Evolutionary conservation across 768 basidiomycete genomes (phyloP), one percentile per base, ranked within the genome.

Genomic region (Candolleomyces eurysporus): DNA sequence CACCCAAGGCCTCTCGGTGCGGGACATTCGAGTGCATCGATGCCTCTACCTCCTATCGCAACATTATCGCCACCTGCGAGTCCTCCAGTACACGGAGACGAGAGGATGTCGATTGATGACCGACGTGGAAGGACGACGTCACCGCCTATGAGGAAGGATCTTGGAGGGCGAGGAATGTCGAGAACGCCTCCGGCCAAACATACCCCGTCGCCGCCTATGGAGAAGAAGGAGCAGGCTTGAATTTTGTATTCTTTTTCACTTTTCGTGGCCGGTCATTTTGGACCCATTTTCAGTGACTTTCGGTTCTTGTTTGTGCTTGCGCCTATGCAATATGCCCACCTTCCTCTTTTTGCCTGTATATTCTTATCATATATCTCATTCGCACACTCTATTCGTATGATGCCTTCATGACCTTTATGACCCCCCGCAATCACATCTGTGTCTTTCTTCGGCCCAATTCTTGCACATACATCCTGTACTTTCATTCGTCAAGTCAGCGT

Each of bases 1-100:
- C 90, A 90, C 68, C 90, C 90, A 49, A 82, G 87, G 26, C 90
- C 90, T 11, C 80, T 90, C 54, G 90, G 89, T 16, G 74, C 76
- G 13, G 82, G 84, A 0, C 74, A 83, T 55, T 76, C 78, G 6
- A 69, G 66, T 19, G 64, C 5, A 16, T 1, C 42, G 19, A 83
- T 89, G 48, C 79, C 86, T 1, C 78, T 91, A 1, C 90, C 90
- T 52, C 88, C 88, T 0, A 90, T 91, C 63, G 81, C 86, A 22
- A 89, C 88, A 7, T 73, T 91, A 22, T 85, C 88, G 7, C 86
- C 88, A 3, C 71, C 81, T 16, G 80, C 83, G 16, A 85, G 85
- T 13, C 84, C 86, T 42, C 64, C 69, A 21, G 66, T 69, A 61
- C 76, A 78, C 53, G 71, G 79, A 6, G 79, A 83, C 61, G 84